Percentiles rank a stretch among this genome's conserved stretches.
Conservation (phyloP, 495 filamentous ascomycete species). For the Neurospora pannonica region DNA sequence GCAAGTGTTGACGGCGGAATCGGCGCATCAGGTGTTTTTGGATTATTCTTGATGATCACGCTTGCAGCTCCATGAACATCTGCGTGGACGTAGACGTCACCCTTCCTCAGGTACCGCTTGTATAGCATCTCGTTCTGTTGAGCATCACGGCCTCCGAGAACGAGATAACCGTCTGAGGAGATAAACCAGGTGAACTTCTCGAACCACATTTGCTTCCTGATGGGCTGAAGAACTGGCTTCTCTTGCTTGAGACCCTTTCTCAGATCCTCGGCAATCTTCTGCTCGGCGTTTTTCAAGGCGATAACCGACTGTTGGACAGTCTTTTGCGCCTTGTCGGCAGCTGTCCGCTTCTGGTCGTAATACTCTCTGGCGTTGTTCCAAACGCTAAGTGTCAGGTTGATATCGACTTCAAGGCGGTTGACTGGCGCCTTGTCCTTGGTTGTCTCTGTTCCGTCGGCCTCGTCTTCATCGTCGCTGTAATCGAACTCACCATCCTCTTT, state of each 20-base stretch:
- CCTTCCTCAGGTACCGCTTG: conserved; percentile 70
- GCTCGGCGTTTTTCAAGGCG: conserved; percentile 80
- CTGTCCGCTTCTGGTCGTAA: conserved; percentile 76
- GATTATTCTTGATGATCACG: conserved; percentile 78
- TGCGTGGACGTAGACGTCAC: conserved; percentile 86
- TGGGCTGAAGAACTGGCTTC: conserved; percentile 75
- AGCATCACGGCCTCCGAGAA: conserved; percentile 75
- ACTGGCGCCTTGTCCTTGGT: conserved; percentile 32
- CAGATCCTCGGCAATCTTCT: conserved; percentile 76
- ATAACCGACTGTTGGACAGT: conserved; percentile 73
- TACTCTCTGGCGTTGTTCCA: conserved; percentile 89
- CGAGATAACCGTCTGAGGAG: conserved; percentile 90
- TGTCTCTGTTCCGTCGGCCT: conserved; percentile 47
- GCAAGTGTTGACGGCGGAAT: conserved; percentile 86
- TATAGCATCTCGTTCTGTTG: conserved; percentile 92
- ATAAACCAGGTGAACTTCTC: conserved; percentile 95
- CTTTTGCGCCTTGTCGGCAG: conserved; percentile 76
- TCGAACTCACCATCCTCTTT: conserved; percentile 57
- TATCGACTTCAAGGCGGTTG: conserved; percentile 59
- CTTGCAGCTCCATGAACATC: conserved; percentile 77
- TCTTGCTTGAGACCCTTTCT: conserved; percentile 85
- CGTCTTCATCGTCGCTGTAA: conserved; percentile 58
- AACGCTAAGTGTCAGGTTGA: conserved; percentile 70
- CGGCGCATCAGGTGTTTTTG: conserved; percentile 62
- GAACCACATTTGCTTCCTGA: conserved; percentile 82